Evolutionary conservation across 192 early-diverging fungal genomes (phyloP).

Genomic region (Umbelopsis isabellina): DNA sequence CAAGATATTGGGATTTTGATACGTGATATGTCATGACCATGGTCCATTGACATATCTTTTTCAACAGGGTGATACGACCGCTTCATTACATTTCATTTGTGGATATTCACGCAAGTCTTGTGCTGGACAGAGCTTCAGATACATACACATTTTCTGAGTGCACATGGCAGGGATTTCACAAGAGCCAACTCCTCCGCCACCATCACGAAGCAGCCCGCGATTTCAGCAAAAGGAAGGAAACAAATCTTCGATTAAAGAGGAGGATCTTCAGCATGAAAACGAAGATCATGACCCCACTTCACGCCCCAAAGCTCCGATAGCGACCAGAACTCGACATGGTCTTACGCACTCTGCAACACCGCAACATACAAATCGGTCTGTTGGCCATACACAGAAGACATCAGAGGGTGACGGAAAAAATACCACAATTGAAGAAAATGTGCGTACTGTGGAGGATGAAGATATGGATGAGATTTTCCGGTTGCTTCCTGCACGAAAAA

Average conservation of each 20-base stretch:
- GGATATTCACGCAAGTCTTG: constrained; percentile 1
- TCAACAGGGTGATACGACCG: too few relatives aligned
- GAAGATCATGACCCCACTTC: background rate
- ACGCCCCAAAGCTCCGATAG: constrained; percentile 8
- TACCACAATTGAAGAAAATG: background rate
- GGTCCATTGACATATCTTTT: too few relatives aligned
- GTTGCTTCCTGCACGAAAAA: constrained; percentile 7
- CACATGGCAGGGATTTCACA: constrained; percentile 12
- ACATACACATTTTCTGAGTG: background rate
- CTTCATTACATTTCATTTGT: background rate
- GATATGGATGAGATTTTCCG: background rate
- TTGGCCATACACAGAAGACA: too few relatives aligned
- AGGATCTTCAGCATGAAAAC: background rate
- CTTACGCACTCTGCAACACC: background rate
- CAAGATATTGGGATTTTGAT: too few relatives aligned
- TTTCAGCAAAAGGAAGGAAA: background rate
- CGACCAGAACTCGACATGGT: constrained; percentile 4
- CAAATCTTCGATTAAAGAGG: background rate
- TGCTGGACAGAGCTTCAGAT: background rate
- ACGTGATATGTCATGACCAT: too few relatives aligned
- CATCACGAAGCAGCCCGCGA: constrained; percentile 14
- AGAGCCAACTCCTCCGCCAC: constrained; percentile 1
- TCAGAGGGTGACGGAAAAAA: background rate
- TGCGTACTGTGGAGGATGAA: background rate
- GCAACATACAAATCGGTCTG: too few relatives aligned